Base-by-base conservation (phyloP, 2,329 filamentous ascomycete species). In the Neonectria ditissima region DNA sequence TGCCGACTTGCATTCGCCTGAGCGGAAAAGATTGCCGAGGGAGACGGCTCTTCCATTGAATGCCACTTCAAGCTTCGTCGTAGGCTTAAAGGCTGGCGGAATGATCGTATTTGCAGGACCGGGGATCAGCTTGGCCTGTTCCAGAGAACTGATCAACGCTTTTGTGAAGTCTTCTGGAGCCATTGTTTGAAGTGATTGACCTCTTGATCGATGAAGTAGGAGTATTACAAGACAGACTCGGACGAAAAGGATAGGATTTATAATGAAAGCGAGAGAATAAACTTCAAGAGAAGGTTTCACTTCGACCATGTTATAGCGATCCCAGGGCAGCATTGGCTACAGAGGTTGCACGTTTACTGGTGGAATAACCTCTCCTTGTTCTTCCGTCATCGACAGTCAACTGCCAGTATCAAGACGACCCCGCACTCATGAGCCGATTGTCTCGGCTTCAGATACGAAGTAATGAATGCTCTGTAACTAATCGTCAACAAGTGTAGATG, bases 81-180 rank as follows among this genome's bases (percentile, higher is more conserved):
- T 76, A 1, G 83, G 82, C 47, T 73, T 74, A 72, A 86, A 86
- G 26, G 65, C 68, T 10, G 73, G 65, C 0, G 82, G 79, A 43
- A 86, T 80, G 45, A 86, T 66, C 14, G 39, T 67, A 9, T 72
- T 69, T n/a, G 80, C 80, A 3, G 76, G 61, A 10, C 81, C 80
- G 4, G 80, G 81, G 2, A 79, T 76, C n/a, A 83, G 76, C 24
- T 75, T 74, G 18, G 79, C 79, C 26, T 77, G 67, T n/a, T 73
- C 68, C 11, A 83, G 74, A 20, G 79, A 79, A 56, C 28, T 65
- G 4, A 60, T 62, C 7, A 81, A 68, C 8, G 57, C 14, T 7
- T 57, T 62, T 16, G 71, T 18, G 11, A 67, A 37, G n/a, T 65
- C 55, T 41, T 70, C 54, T 16, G 70, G 65, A 8, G 48, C 47